Evolutionary conservation across 768 basidiomycete genomes (phyloP), one percentile per base, ranked within the genome.

Genomic region (Kockovaella imperatae): DNA sequence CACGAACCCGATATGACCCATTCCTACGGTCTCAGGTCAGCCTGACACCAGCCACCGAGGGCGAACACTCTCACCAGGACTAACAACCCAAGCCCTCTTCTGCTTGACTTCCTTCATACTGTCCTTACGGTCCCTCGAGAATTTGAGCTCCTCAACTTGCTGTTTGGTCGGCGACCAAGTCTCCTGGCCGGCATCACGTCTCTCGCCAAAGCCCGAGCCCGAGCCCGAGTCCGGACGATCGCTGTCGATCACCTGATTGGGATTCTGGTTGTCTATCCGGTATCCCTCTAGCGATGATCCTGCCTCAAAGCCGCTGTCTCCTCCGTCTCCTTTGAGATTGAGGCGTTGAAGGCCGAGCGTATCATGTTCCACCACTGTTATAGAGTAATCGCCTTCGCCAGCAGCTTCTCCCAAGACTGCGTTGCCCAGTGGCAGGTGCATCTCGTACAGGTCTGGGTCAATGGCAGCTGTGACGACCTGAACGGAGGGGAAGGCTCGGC

Each of bases 381-480:
- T 52, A 1, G 60, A 56, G 36, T 57, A 62, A 49, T 68, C 67
- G 3, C 56, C 67, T 35, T 70, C 69, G 4, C 60, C 64, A 11
- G 49, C 56, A 6, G 60, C 52, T 47, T 60, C 58, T 15, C 64
- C 62, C 35, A 70, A 50, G n/a, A 61, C 46, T 8, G 52, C 35
- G 10, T 47, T 47, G 10, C 46, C 34, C 7, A 47, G 47, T 15
- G 53, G 63, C 26, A 59, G 51, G 42, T 54, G 65, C 56, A 60
- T 60, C 72, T 88, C 86, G 46, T 76, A 76, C 70, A 95, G 77
- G 15, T 78, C 77, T 20, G 83, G 78, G 60, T 95, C 91, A 3
- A 91, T 80, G 0, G 83, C 84, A 2, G 84, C 86, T 54, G 84
- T 86, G 13, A 95, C 81, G 57, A 96, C 80, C 59, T 78, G 80